These are phyloP conservation scores for Lactarius sanguifluus DNA, from an alignment of 768 basidiomycete genomes.

Conservation along the genomic window DNA sequence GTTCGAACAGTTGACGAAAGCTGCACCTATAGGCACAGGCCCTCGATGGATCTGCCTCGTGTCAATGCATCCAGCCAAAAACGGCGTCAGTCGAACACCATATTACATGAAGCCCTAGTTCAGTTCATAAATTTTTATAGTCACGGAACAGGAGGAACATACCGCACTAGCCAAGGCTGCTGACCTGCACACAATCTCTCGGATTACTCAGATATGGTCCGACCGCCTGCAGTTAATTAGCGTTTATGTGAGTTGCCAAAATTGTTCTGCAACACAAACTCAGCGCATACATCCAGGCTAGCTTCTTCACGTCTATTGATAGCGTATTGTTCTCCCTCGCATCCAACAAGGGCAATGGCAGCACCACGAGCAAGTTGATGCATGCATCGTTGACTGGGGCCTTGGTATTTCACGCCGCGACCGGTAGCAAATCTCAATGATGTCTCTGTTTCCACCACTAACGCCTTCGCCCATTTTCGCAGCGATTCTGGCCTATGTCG, in stretches of 20 bases:
- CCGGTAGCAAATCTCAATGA: slow-evolving; percentile 10
- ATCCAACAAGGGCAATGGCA: slow-evolving; percentile 7
- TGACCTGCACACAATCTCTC: slow-evolving; percentile 20
- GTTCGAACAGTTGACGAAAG: background rate
- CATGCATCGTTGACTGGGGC: slow-evolving; percentile 17
- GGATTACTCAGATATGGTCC: slow-evolving; percentile 23
- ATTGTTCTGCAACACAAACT: background rate
- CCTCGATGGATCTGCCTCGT: background rate
- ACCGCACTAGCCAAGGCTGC: slow-evolving; percentile 10
- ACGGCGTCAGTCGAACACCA: background rate
- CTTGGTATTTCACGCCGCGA: slow-evolving; percentile 25
- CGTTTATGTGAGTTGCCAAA: slow-evolving; percentile 21
- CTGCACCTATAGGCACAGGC: background rate
- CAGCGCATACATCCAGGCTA: slow-evolving; percentile 17
- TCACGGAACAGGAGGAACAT: slow-evolving; percentile 7
- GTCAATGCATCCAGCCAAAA: background rate
- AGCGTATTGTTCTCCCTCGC: slow-evolving; percentile 26
- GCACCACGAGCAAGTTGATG: slow-evolving; percentile 9
- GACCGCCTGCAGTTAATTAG: slow-evolving; percentile 23
- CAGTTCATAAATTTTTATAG: background rate
- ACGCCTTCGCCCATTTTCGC: background rate
- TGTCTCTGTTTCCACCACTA: background rate
- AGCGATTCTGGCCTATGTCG: slow-evolving; percentile 26
- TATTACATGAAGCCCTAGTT: background rate
- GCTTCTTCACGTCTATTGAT: slow-evolving; percentile 27